Evolutionary conservation across 1,284 basidiomycete genomes (phyloP), one percentile per base, ranked within the genome.

Genomic region (Fomes fomentarius): DNA sequence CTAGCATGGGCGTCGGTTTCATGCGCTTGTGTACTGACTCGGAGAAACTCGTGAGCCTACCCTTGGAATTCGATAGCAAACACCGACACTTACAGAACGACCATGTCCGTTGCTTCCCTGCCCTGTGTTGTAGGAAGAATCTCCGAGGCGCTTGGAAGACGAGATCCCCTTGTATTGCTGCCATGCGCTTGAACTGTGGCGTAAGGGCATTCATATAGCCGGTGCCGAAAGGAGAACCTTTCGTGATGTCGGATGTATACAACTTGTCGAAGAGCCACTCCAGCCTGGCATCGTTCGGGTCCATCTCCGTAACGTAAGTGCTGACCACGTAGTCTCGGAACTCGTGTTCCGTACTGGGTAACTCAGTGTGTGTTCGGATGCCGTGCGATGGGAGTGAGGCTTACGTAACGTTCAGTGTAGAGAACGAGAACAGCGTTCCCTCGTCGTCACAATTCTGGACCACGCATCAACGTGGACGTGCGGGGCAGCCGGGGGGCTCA

Each of bases 181-280:
- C 75, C 2, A 83, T 61, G 14, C 82, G 70, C 65, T 84, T 81
- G 69, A 71, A 83, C 52, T 83, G 70, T 0, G 78, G 76, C 0
- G 76, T 74, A 14, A 83, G 52, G 0, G 70, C 72, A 53, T 82
- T 79, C 4, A 73, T 39, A 28, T 68, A 54, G 0, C 79, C 74
- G 0, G 82, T 84, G 48, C 72, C 67, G 58, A 76, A 85, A 0
- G 83, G 83, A 1, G 82, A 82, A 4, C 82, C 81, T 60, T 76
- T 61, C 0, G 68, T 69, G 34, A 75, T 65, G 51, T 81, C 76
- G 1, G 59, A 57, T 1, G 81, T 75, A 56, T 83, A 84, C 2
- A 82, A 40, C 12, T 65, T 50, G 31, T 68, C 64, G 9, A 80
- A 24, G 8, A 24, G 11, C 21, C 38, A 24, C 21, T 40, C 22